Conservation (phyloP, 2,329 filamentous ascomycete species). For the Reticulascus tulasneorum region DNA sequence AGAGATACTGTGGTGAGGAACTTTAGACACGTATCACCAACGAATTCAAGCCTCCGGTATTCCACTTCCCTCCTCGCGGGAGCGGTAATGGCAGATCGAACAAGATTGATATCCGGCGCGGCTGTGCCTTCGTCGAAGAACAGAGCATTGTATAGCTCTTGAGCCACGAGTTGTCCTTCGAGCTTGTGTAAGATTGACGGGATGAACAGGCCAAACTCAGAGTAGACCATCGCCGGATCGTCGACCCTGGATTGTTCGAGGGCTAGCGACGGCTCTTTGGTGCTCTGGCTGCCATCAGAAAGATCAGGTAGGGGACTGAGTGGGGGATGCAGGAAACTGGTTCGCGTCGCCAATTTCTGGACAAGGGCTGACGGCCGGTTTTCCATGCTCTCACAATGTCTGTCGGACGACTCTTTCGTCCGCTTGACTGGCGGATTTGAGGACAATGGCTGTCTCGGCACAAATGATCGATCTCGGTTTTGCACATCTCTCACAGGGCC, state of each 20-base stretch:
- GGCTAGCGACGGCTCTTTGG: too few species aligned
- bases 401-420: conserved; percentile 31
- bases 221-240: conserved; percentile 40
- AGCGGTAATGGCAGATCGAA: conserved; percentile 67
- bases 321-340: conserved; percentile 53
- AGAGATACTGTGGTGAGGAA: conserved; percentile 65
- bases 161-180: conserved; percentile 60
- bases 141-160: conserved; percentile 52
- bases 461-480: conserved; percentile 16
- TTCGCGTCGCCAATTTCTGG: conserved; percentile 46
- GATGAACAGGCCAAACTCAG: conserved; percentile 57
- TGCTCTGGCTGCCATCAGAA: too few species aligned
- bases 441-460: conserved; percentile 40
- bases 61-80: conserved; percentile 58
- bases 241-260: conserved; percentile 29
- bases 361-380: conserved; percentile 48
- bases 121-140: conserved; percentile 46
- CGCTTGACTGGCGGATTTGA: conserved; percentile 38
- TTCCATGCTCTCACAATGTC: conserved; percentile 29
- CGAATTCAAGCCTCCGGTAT: conserved; percentile 82
- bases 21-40: conserved; percentile 83
- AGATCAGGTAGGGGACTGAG: conserved; percentile 7
- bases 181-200: conserved; percentile 71
- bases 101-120: conserved; percentile 45
- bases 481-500: conserved; percentile 35